Conservation (phyloP, 495 filamentous ascomycete genomes). For the Amphirosellinia nigrospora region DNA sequence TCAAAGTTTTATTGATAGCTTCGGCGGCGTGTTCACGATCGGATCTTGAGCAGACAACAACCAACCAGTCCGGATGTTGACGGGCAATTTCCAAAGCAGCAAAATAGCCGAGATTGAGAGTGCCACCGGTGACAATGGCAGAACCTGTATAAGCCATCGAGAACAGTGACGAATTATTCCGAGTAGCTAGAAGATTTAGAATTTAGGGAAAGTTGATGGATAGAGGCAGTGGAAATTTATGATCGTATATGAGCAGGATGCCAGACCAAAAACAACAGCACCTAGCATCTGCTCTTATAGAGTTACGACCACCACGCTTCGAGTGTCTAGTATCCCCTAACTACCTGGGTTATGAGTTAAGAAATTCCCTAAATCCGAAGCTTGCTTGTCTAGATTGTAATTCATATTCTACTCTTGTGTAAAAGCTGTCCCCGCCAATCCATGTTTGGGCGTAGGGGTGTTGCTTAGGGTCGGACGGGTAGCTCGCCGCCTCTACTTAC, state of each 20-base stretch:
- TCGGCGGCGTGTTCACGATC: conserved; percentile 45
- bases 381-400: neutral
- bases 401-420: neutral
- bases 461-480: neutral
- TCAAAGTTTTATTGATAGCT: conserved; percentile 45
- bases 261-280: neutral
- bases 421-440: neutral
- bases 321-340: neutral
- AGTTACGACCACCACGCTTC: neutral
- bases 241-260: neutral
- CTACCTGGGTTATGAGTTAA: neutral
- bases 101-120: conserved; percentile 54
- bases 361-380: neutral
- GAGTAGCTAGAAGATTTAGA: neutral
- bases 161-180: neutral
- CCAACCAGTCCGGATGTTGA: conserved; percentile 44
- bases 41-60: conserved; percentile 53
- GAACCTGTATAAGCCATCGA: conserved; percentile 41
- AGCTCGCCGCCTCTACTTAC: neutral
- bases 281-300: neutral
- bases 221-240: neutral
- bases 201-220: neutral
- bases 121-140: conserved; percentile 56
- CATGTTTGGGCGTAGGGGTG: neutral
- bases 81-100: conserved; percentile 55